Evolutionary conservation across 805 yeast genomes (phyloP), one percentile per base, ranked within the genome.

Genomic region (Spathaspora hagerdaliae): DNA sequence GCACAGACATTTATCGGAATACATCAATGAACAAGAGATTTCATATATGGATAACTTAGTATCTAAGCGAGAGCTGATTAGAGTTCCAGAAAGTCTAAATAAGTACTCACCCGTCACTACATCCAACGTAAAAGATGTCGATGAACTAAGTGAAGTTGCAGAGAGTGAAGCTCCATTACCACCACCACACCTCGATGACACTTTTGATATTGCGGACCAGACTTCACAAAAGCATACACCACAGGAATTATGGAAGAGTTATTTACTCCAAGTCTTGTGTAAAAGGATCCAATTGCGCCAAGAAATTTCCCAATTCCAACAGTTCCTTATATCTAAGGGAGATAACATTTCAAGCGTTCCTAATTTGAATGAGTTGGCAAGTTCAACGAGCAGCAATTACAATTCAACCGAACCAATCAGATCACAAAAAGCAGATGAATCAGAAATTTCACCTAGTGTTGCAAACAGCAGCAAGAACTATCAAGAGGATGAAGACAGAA

Each of bases 281-380:
- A 67, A 63, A 52, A 50, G 77, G 27, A 69, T 71, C 39, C 63
- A 63, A 46, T 56, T 71, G 41, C 56, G 75, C 38, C 75, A 69
- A 49, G 77, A 71, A 45, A 69, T 71, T 46, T 56, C 51, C 29
- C 48, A 60, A 41, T 71, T 62, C 59, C 71, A 68, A 49, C 52
- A 56, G 38, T 42, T 57, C 27, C 10, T 31, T 13, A 45, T 50
- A 11, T 50, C 46, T 9, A 42, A 43, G 5, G 27, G 15, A 11
- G 35, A 32, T 42, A 26, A 4, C 13, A 10, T 19, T 9, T 24
- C 38, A 35, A 8, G 3, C 3, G 41, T 7, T 3, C 36, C n/a
- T 9, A 10, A 10, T 24, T 24, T 35, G 27, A 24, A 35, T 24
- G 12, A 15, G 9, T 9, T 12, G 12, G 26, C 41, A 3, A 43